Evolutionary conservation across 345 rosid species (phyloP).

Genomic region (Salix exigua): DNA sequence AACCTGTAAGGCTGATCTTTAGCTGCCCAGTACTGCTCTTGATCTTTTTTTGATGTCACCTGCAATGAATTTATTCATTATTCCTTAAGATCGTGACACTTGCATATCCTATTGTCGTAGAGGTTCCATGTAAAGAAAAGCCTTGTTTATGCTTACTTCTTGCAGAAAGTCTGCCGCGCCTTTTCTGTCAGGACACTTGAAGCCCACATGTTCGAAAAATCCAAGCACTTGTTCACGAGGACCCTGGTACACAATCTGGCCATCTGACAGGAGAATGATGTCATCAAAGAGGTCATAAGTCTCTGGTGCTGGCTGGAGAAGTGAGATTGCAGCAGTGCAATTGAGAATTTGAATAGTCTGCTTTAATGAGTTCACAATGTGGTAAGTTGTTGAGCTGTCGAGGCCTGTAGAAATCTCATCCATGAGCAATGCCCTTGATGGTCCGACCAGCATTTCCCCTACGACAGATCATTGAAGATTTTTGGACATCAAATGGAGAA

Average conservation of each 20-base stretch:
- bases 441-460: constrained; percentile 81
- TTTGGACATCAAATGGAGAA: not conserved
- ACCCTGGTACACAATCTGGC: constrained; percentile 67
- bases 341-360: constrained; percentile 62
- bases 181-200: constrained; percentile 72
- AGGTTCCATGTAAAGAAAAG: not conserved
- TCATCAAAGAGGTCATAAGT: constrained; percentile 66
- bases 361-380: constrained; percentile 64
- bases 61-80: constrained; percentile 17
- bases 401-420: constrained; percentile 80
- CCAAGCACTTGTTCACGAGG: constrained; percentile 51
- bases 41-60: constrained; percentile 80
- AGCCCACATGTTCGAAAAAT: constrained; percentile 61
- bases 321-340: constrained; percentile 62
- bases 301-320: constrained; percentile 86
- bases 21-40: constrained; percentile 57
- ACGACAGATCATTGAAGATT: not conserved
- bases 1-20: constrained; percentile 47
- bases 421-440: constrained; percentile 62
- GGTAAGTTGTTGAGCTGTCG: constrained; percentile 77
- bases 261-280: constrained; percentile 61
- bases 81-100: not conserved
- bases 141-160: constrained; percentile 38
- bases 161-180: constrained; percentile 76
- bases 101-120: not conserved